Evolutionary conservation across 2,329 filamentous ascomycete species (phyloP).

Genomic region (Sphaerostilbella broomeana): DNA sequence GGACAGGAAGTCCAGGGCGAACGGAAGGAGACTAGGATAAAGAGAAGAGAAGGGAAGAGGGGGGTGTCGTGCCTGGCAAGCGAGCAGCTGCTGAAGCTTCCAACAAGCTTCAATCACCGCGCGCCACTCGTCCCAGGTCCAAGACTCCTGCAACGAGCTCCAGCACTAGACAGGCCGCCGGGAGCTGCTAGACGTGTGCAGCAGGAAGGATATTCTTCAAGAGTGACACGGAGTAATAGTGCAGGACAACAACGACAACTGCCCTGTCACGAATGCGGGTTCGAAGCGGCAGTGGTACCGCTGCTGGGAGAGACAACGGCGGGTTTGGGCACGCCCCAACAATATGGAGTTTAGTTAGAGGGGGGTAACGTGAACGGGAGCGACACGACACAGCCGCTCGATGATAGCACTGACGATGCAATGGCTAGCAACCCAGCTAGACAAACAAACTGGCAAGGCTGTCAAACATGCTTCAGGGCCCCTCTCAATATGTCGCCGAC

Average conservation of each 20-base stretch:
- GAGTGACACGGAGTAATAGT: too few relatives aligned
- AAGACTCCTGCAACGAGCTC: background rate
- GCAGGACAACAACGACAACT: too few relatives aligned
- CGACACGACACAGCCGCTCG: too few relatives aligned
- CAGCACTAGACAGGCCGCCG: background rate
- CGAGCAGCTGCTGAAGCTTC: constrained; percentile 16
- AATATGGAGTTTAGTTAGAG: too few relatives aligned
- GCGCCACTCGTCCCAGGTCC: constrained; percentile 16
- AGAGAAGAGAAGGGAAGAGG: background rate
- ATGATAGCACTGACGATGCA: background rate
- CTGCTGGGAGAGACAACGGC: too few relatives aligned
- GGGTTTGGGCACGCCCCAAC: too few relatives aligned
- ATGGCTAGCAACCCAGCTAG: background rate
- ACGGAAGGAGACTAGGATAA: background rate
- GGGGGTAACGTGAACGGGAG: too few relatives aligned
- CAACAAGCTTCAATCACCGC: constrained; percentile 16
- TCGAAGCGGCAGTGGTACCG: too few relatives aligned
- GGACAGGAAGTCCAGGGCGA: background rate
- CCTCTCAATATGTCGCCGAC: background rate
- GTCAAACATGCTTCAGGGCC: background rate
- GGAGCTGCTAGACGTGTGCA: too few relatives aligned
- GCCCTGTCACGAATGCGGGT: too few relatives aligned
- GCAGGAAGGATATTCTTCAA: too few relatives aligned
- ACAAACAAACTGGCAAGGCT: background rate
- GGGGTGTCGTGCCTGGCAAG: constrained; percentile 16